Evolutionary conservation across 2,329 filamentous ascomycete genomes (phyloP), one percentile per base, ranked within the genome.

Genomic region (Pestalotiopsis fici): DNA sequence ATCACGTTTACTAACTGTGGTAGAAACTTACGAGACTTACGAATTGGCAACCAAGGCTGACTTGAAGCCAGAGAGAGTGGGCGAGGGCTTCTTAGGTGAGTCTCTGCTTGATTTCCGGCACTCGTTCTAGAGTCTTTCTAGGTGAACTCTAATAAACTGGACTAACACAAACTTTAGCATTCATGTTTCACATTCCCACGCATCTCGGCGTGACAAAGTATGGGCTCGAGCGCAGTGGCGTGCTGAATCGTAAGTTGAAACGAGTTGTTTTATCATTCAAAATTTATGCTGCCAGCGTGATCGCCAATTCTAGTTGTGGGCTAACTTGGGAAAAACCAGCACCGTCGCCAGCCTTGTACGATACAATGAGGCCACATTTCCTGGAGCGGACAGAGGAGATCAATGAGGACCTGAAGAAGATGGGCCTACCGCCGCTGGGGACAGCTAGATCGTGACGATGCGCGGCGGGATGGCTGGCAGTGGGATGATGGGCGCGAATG

Each of bases 121-220:
- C 31, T 35, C 21, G 25, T 65, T 50, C 63, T 65, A 65, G 56
- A 60, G 27, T 9, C 27, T 50, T 60, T 60, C 57, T 60, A 60
- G 57, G 57, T 23, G 9, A 57, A 57, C 55, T n/a, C 27, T 57
- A 21, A 27, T 21, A 21, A 54, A 25, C 31, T 35, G 31, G n/a
- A 35, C 35, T 61, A 59, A 59, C 61, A 59, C 28, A 4, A 39
- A 28, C 50, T 35, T 13, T 54, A 73, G 72, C 69, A 1, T 74
- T 75, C 59, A 75, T 75, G 74, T 74, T 75, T 66, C 73, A 75
- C 15, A 67, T 74, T 37, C 71, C 70, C 31, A 72, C 70, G 3
- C 73, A 74, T 39, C 68, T 74, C 39, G 72, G 69, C 15, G 65
- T 74, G n/a, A 75, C 74, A 47, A 71, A 69, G 64, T 75, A 68